Conservation (phyloP, 768 basidiomycete genomes). For the Hericium coralloides region DNA sequence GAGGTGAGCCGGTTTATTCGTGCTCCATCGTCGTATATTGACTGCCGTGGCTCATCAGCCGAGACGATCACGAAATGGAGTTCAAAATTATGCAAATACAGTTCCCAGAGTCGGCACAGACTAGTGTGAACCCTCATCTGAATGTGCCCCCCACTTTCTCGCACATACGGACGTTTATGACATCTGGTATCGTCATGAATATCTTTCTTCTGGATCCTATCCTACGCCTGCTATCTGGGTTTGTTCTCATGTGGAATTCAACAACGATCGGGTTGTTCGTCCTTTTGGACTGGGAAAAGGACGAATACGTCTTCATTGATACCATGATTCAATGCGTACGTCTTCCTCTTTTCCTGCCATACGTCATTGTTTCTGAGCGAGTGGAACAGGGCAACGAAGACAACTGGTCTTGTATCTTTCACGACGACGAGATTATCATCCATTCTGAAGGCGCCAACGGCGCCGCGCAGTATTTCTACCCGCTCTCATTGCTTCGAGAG, state of each 20-base stretch:
- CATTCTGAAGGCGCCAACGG: conserved; percentile 63
- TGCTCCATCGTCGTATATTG: background rate
- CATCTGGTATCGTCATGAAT: conserved; percentile 65
- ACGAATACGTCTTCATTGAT: conserved; percentile 64
- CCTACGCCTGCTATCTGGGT: conserved; percentile 51
- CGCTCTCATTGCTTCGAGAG: conserved; percentile 29
- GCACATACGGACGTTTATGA: conserved; percentile 53
- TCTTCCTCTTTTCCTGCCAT: conserved; percentile 13
- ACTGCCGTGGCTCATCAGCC: conserved; percentile 5
- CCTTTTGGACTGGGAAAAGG: conserved; percentile 55
- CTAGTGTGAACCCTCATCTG: background rate
- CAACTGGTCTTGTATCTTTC: conserved; percentile 72
- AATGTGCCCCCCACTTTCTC: conserved; percentile 37
- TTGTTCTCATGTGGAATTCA: conserved; percentile 53
- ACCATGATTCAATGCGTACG: conserved; percentile 67
- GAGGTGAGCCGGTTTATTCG: conserved; percentile 5
- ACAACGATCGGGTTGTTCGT: conserved; percentile 55
- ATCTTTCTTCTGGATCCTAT: conserved; percentile 66
- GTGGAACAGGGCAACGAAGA: conserved; percentile 44
- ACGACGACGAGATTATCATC: conserved; percentile 59
- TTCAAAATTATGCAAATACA: conserved; percentile 63
- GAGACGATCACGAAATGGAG: conserved; percentile 55
- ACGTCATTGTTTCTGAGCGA: background rate
- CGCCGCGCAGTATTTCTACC: conserved; percentile 65
- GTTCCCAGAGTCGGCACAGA: conserved; percentile 22